Evolutionary conservation across 2,329 filamentous ascomycete species (phyloP), one percentile per base, ranked within the genome.

Genomic region (Monilinia fructigena): DNA sequence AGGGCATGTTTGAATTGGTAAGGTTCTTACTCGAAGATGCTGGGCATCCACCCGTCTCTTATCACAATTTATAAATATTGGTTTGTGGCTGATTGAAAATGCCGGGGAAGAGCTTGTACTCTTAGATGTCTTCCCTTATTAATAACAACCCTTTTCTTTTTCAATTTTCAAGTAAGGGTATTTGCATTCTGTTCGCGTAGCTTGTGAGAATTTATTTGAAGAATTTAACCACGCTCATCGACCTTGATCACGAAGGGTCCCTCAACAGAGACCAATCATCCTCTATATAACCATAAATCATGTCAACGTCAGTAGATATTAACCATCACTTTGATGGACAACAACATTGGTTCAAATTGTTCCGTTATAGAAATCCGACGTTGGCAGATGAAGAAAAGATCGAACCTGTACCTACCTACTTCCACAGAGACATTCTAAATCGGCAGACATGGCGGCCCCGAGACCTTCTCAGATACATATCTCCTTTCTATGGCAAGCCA

Each of bases 401-500:
- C 23, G 53, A 48, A 16, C 65, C 61, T 45, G 60, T 31, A 35
- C 54, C 61, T 31, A 63, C 54, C 11, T 26, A 67, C 11, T 67
- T 59, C 4, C 65, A 67, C 20, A 45, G 54, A 52, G 65, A 67
- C 63, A 35, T 64, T 3, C 23, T 67, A n/a, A 55, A 59, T 8
- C 53, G 65, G 26, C 53, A 67, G 61, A 67, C 65, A 58, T 67
- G 53, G 53, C 65, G 65, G 50, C 65, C 65, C 20, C 42, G 53
- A n/a, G 65, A 65, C 26, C 61, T 67, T 8, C 60, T 64, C 18
- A 64, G 65, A 53, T 67, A 67, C 20, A 67, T 67, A 20, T 67
- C 65, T 7, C 65, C 65, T 35, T 56, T 38, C 31, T 67, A 67
- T 28, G 61, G 65, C n/a, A 67, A 67, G 6, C 54, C 65, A 38